Evolutionary conservation across 768 basidiomycete genomes (phyloP).

Genomic region (Lanmaoa rubissima): DNA sequence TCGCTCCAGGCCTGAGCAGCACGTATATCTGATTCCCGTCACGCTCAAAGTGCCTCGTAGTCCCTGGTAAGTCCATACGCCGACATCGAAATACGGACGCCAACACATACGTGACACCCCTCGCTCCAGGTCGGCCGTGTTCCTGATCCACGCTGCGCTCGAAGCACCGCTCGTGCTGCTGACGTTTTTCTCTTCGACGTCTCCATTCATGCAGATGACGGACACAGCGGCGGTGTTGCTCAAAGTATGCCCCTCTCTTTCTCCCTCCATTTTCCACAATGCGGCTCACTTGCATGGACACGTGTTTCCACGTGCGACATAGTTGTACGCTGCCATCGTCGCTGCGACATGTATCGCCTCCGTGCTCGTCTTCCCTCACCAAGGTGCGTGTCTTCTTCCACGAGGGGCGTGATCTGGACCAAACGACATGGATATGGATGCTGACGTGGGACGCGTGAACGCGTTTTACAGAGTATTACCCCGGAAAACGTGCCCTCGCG

Average conservation of each 20-base stretch:
- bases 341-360: constrained; percentile 60
- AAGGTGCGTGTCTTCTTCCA: constrained; percentile 48
- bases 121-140: constrained; percentile 54
- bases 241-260: constrained; percentile 47
- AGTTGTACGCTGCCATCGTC: constrained; percentile 71
- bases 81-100: no score
- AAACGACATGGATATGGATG: background rate
- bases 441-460: background rate
- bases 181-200: constrained; percentile 60
- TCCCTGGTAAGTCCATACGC: no score
- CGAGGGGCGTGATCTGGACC: background rate
- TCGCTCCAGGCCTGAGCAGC: no score
- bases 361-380: constrained; percentile 65
- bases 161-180: constrained; percentile 79
- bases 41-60: no score
- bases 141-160: constrained; percentile 76
- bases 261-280: constrained; percentile 2
- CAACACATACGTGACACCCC: background rate
- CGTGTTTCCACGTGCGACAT: no score
- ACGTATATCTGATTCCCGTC: no score
- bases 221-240: constrained; percentile 77
- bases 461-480: constrained; percentile 58
- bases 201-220: constrained; percentile 81
- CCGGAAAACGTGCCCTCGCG: constrained; percentile 81
- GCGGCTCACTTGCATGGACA: background rate